Conservation (phyloP, 345 rosid genomes). For the Noccaea bulbosa region DNA sequence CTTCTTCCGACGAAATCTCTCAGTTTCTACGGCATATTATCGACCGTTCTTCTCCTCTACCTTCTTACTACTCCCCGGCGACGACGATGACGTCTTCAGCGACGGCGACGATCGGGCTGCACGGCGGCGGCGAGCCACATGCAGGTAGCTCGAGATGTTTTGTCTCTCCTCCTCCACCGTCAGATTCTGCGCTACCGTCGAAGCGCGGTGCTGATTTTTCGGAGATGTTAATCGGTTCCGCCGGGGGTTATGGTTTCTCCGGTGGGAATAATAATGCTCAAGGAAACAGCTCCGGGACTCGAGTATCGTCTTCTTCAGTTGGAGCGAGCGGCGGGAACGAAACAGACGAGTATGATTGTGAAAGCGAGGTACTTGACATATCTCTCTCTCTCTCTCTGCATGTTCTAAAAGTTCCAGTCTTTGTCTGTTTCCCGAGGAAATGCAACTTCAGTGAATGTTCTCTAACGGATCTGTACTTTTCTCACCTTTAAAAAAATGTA, state of each 20-base stretch:
- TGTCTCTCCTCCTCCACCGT: conserved; percentile 18
- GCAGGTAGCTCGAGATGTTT: conserved; percentile 28
- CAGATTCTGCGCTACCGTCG: background rate
- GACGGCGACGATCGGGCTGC: background rate
- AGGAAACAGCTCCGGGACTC: conserved; percentile 37
- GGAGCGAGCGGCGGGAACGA: conserved; percentile 71
- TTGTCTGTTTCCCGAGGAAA: conserved; percentile 28
- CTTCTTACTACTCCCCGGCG: conserved; percentile 43
- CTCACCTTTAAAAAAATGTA: background rate
- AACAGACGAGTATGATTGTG: conserved; percentile 70
- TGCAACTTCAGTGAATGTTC: background rate
- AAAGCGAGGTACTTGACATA: conserved; percentile 68
- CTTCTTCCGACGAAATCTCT: conserved; percentile 68
- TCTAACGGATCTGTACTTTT: conserved; percentile 38
- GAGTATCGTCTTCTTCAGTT: conserved; percentile 52
- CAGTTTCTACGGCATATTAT: conserved; percentile 68
- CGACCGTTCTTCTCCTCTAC: conserved; percentile 60
- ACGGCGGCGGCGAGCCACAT: conserved; percentile 16
- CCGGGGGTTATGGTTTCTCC: conserved; percentile 30
- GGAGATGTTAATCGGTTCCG: conserved; percentile 30
- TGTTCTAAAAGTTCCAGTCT: background rate
- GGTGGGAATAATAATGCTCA: conserved; percentile 35
- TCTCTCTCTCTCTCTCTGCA: conserved; percentile 22
- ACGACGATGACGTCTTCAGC: conserved; percentile 6
- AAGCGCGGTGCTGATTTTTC: conserved; percentile 25